Evolutionary conservation across 116 monocot genomes (phyloP).

Genomic region (Zostera marina): DNA sequence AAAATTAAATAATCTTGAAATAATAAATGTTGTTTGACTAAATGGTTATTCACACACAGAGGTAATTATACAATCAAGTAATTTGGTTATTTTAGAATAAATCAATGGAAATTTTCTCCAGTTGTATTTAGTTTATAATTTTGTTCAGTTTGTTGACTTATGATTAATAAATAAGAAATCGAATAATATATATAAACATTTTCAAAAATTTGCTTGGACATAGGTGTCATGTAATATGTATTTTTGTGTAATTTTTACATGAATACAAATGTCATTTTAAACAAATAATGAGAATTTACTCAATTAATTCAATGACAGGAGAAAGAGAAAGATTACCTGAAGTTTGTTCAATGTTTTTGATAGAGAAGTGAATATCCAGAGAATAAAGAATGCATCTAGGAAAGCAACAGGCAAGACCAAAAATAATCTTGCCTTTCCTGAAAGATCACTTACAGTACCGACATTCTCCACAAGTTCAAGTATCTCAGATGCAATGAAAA

Average conservation of each 20-base stretch:
- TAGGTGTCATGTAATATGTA: no score
- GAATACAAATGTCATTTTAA: no score
- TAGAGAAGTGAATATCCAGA: constrained; percentile 93
- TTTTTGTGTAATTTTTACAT: no score
- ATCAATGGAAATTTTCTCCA: no score
- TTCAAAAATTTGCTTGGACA: no score
- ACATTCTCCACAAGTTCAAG: constrained; percentile 86
- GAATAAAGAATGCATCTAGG: constrained; percentile 83
- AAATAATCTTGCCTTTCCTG: constrained; percentile 87
- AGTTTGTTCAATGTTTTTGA: constrained; percentile 80
- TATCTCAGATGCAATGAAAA: constrained; percentile 74
- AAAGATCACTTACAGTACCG: constrained; percentile 73
- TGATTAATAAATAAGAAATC: no score
- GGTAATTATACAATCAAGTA: no score
- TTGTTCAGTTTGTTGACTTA: no score
- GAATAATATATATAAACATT: no score
- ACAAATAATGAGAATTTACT: background rate
- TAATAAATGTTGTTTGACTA: background rate
- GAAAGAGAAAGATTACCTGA: constrained; percentile 27
- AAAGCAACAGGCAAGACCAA: constrained; percentile 73
- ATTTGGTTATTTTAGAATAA: no score
- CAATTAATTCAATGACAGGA: background rate
- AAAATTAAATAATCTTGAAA: background rate
- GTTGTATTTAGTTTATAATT: no score
- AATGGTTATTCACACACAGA: background rate